A percentile compares a stretch with the other conserved stretches of the same genome.
These are phyloP conservation scores for Diversispora epigaea DNA, from an alignment of 192 early-diverging fungal species.

Conservation along the genomic window DNA sequence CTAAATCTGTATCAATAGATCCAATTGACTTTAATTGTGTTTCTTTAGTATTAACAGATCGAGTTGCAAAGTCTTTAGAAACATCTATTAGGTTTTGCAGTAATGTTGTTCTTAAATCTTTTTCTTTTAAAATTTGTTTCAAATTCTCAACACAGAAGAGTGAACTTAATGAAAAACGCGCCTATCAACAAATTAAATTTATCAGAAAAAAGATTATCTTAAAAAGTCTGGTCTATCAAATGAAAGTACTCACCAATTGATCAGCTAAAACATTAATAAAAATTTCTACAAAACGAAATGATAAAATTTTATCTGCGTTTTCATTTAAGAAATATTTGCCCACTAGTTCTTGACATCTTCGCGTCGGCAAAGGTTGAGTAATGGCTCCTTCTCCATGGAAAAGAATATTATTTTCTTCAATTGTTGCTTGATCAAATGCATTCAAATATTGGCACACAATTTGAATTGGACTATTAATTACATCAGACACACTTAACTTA, in stretches of 20 bases:
- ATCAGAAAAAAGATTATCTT: no score
- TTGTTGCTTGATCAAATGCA: neutral
- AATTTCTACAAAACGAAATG: slow-evolving; percentile 31
- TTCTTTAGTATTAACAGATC: neutral
- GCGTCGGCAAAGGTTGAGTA: neutral
- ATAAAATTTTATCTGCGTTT: slow-evolving; percentile 6
- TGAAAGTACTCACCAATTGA: slow-evolving; percentile 23
- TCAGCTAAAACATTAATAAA: slow-evolving; percentile 33
- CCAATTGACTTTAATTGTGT: slow-evolving; percentile 3
- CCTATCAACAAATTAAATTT: slow-evolving; percentile 20
- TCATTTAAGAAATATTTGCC: slow-evolving; percentile 26
- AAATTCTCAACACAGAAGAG: slow-evolving; percentile 30
- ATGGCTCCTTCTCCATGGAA: neutral
- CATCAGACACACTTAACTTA: neutral
- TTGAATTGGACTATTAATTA: slow-evolving; percentile 17
- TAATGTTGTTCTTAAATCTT: slow-evolving; percentile 19
- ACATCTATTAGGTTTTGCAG: neutral
- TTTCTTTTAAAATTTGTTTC: neutral
- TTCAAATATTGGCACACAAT: slow-evolving; percentile 22
- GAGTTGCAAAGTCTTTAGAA: slow-evolving; percentile 29
- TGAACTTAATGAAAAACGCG: slow-evolving; percentile 25
- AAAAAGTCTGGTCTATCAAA: no score
- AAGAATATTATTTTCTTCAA: slow-evolving; percentile 12
- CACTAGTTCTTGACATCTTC: slow-evolving; percentile 19
- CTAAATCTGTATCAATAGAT: neutral